phyloP scores from a whole-genome alignment of 2,329 filamentous ascomycete genomes.

The Pseudogymnoascus pannorum region DNA sequence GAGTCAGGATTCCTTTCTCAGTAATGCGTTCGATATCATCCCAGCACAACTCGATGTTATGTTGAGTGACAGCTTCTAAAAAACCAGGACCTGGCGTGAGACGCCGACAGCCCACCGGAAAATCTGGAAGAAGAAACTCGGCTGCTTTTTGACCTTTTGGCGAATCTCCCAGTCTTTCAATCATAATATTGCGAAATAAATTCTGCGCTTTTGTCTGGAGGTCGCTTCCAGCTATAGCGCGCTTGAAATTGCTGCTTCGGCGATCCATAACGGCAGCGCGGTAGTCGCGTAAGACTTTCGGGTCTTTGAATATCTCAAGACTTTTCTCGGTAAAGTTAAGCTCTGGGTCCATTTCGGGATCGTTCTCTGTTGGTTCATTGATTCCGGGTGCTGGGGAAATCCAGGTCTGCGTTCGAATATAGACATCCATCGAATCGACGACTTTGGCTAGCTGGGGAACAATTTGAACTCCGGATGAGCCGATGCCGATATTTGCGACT shows the following conservation, averaged over 20 bases:
- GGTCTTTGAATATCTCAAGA: conserved; percentile 33
- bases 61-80: conserved; percentile 32
- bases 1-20: conserved; percentile 27
- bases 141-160: conserved; percentile 28
- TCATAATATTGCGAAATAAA: conserved; percentile 5
- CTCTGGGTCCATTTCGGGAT: conserved; percentile 10
- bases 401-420: conserved; percentile 44
- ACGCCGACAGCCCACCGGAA: conserved; percentile 37
- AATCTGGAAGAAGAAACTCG: conserved; percentile 31
- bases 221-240: not conserved
- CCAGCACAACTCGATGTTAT: conserved; percentile 32
- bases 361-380: conserved; percentile 17
- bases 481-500: conserved; percentile 30
- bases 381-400: conserved; percentile 27
- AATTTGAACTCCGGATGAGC: conserved; percentile 33
- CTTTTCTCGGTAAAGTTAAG: conserved; percentile 29
- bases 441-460: conserved; percentile 28
- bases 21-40: conserved; percentile 28
- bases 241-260: not conserved
- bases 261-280: conserved; percentile 31
- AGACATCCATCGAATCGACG: conserved; percentile 36
- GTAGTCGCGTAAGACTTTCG: conserved; percentile 33
- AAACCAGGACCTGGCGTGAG: conserved; percentile 37
- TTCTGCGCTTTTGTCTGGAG: conserved; percentile 18
- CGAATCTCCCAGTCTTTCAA: conserved; percentile 32